phyloP scores from a whole-genome alignment of 2,329 filamentous ascomycete genomes.

The Xylariomycetidae sp. region DNA sequence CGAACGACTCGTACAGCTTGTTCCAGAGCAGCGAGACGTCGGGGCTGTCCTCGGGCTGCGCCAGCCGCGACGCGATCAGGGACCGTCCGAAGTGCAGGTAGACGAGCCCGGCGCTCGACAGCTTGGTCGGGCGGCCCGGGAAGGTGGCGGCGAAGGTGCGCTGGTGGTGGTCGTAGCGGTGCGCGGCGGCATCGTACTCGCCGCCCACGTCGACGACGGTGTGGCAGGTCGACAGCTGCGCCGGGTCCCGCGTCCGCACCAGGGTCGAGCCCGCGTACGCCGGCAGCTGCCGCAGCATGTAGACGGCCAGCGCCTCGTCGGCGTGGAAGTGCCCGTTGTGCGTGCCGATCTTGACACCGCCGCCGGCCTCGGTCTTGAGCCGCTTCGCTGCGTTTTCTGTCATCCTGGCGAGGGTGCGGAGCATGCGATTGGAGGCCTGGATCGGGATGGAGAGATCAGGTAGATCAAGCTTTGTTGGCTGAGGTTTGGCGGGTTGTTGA shows the following conservation, averaged over 20 bases:
- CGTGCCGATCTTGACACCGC: constrained; percentile 69
- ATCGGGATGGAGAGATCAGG: neutral
- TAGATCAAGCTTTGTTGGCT: no score
- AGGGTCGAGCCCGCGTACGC: constrained; percentile 70
- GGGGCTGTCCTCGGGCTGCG: constrained; percentile 54
- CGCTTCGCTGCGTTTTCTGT: constrained; percentile 73
- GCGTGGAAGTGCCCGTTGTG: constrained; percentile 99
- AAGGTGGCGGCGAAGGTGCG: constrained; percentile 84
- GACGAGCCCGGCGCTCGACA: constrained; percentile 88
- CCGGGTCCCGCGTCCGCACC: constrained; percentile 82
- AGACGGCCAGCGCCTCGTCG: constrained; percentile 93
- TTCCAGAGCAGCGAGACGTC: constrained; percentile 73
- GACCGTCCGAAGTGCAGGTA: constrained; percentile 91
- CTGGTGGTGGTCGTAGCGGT: constrained; percentile 97
- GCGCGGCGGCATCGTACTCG: constrained; percentile 71
- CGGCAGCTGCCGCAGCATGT: constrained; percentile 88
- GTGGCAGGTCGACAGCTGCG: constrained; percentile 74
- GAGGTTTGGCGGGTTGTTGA: no score
- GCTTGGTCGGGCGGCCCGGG: constrained; percentile 77
- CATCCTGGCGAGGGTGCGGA: constrained; percentile 47
- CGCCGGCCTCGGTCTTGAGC: constrained; percentile 67
- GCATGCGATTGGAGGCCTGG: constrained; percentile 29
- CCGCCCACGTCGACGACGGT: constrained; percentile 98
- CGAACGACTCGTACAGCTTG: constrained; percentile 88
- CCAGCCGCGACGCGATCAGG: constrained; percentile 62